Base-by-base conservation (phyloP, 2,329 filamentous ascomycete species). In the Nemania sp. region DNA sequence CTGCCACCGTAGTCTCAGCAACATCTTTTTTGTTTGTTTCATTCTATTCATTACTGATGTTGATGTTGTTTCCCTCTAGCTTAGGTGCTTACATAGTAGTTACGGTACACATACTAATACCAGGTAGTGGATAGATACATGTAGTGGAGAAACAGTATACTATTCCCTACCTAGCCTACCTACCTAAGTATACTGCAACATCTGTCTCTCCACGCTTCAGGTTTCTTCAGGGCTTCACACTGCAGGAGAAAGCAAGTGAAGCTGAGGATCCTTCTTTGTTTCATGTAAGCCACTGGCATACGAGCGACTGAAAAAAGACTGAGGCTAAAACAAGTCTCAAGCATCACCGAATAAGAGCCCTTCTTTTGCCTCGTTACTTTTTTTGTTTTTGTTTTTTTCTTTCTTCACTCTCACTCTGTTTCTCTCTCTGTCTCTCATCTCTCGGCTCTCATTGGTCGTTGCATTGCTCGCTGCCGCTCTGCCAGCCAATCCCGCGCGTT, bases 401-500 rank as follows among this genome's bases (percentile, higher is more conserved):
- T 13, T 6, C 6, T 24, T 24, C 45, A 11, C 20, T 51, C 45
- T 4, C 20, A 6, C 15, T 53, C 26, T 10, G 4, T 13, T 24
- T 41, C n/a, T 55, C 29, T 55, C 29, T 22, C 52, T 22, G 5
- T 3, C 52, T 35, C 27, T 35, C 52, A 32, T 35, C 27, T 53
- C 15, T 52, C 22, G 7, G 59, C 47, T 65, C 59, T 61, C 18
- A 63, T 63, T 58, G 53, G 61, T n/a, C n/a, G 60, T 51, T 41
- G 45, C 52, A 62, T 24, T 13, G 56, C 45, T 24, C 66, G 68
- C 70, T 75, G 69, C 67, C 67, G 71, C 61, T 58, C 68, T 66
- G 60, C 27, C 61, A 73, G 62, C 74, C 73, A 76, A 74, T 76
- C 71, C 72, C 62, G 63, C 53, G 67, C 63, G 67, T 54, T 61